Evolutionary conservation across 2,329 filamentous ascomycete genomes (phyloP).

Genomic region (Sporothrix inflata): DNA sequence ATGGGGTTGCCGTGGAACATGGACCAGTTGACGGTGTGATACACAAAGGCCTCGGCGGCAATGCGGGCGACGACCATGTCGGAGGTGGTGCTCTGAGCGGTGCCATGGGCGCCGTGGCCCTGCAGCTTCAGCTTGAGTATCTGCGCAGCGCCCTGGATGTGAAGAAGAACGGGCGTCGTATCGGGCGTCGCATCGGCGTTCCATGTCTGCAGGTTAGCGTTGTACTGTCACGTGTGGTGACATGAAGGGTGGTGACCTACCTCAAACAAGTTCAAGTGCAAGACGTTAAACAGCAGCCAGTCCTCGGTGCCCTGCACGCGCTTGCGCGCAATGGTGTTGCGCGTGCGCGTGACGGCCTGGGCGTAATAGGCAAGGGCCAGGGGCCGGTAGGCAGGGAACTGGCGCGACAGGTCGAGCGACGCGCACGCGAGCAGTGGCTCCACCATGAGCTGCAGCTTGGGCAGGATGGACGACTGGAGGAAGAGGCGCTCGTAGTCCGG

Average conservation of each 20-base stretch:
- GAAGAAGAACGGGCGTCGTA: background rate
- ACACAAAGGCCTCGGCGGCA: constrained; percentile 18
- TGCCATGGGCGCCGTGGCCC: background rate
- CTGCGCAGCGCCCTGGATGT: constrained; percentile 15
- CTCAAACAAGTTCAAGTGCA: constrained; percentile 16
- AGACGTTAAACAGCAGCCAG: constrained; percentile 20
- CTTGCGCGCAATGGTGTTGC: background rate
- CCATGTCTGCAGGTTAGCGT: constrained; percentile 16
- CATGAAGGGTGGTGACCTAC: background rate
- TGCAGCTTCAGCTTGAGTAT: constrained; percentile 17
- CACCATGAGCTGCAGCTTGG: constrained; percentile 19
- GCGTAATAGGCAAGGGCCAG: constrained; percentile 13
- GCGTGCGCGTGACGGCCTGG: constrained; percentile 14
- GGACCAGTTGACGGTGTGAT: constrained; percentile 17
- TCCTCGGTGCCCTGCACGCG: constrained; percentile 14
- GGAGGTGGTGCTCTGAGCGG: background rate
- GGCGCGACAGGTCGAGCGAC: constrained; percentile 19
- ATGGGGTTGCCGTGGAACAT: constrained; percentile 19
- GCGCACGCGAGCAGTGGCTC: constrained; percentile 21
- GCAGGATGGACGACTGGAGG: constrained; percentile 19
- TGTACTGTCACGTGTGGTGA: background rate
- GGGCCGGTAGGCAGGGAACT: constrained; percentile 14
- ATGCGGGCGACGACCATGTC: constrained; percentile 14
- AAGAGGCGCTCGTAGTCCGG: constrained; percentile 13
- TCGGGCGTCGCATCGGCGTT: constrained; percentile 2